Base-by-base conservation (phyloP, 768 basidiomycete genomes). In the Sutorius australiensis region DNA sequence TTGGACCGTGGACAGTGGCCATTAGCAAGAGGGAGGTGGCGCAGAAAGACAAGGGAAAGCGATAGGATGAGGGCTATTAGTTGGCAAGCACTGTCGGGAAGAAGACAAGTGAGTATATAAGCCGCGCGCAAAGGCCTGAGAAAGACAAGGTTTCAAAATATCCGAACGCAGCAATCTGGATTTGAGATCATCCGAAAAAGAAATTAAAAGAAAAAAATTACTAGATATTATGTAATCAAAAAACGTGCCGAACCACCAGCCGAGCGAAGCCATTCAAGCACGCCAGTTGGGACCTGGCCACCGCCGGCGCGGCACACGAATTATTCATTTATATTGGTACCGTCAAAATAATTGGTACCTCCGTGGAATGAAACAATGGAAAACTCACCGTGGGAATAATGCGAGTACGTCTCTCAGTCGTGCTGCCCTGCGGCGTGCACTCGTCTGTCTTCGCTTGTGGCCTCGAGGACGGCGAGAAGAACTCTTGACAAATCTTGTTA, bases 391-490 rank as follows among this genome's bases (percentile, higher is more conserved):
- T 67, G 66, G 39, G 63, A 69, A 58, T 3, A 17, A 33, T 2
- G 21, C 39, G 8, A 56, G 51, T 61, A 55, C 46, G 48, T 45
- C 54, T 53, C 60, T 51, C 53, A 58, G 36, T 50, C 16, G 53
- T 44, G 46, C 33, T 49, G 51, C 45, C 47, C 45, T 48, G 48
- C 51, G 39, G 55, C 53, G 48, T 57, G 56, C 55, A 43, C 53
- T 50, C 51, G 48, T 55, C 58, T 61, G 63, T 53, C 42, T 54
- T 70, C 67, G 67, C 67, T 69, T 70, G 59, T 39, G 51, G 52
- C 67, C 67, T 68, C 65, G 69, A 68, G 67, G 67, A 64, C 62
- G 58, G 61, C 24, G 48, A 65, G 57, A 69, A 68, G 60, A 38
- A 43, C 32, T 34, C 47, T 50, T 56, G 47, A 56, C 64, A 58